Evolutionary conservation across 441 rosid genomes (phyloP).

Genomic region (Arabidopsis lyrata): DNA sequence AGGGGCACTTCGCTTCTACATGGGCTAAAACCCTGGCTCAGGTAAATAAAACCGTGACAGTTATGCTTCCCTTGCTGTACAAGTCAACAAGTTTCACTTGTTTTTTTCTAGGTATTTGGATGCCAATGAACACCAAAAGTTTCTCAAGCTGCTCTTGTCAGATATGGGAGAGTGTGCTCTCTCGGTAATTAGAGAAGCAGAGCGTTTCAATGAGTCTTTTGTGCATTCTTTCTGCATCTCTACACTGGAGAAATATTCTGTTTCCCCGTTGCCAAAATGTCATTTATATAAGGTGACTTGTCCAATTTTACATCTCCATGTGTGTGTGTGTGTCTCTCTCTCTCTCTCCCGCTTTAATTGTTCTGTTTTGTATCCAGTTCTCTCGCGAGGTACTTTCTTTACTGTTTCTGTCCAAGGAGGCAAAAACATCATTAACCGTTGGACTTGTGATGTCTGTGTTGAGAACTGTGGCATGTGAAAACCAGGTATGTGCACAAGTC

Average conservation of each 20-base stretch:
- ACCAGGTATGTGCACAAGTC: background rate
- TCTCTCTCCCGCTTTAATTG: background rate
- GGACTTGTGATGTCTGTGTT: background rate
- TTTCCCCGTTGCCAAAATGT: background rate
- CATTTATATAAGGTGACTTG: background rate
- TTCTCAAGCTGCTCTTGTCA: background rate
- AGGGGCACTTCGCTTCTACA: background rate
- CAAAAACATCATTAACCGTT: background rate
- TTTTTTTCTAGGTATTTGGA: background rate
- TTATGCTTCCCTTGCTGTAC: background rate
- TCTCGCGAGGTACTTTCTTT: background rate
- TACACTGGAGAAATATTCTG: background rate
- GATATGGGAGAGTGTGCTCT: slow-evolving; percentile 2
- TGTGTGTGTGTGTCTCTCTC: background rate
- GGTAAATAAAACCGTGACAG: background rate
- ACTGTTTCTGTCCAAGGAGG: background rate
- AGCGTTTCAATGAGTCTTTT: background rate
- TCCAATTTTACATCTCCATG: background rate
- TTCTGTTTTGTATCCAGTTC: background rate
- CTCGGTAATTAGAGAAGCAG: background rate
- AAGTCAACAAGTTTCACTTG: background rate
- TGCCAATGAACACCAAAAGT: background rate
- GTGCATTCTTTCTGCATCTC: background rate
- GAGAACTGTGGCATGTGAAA: background rate
- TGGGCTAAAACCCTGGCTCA: background rate